A percentile compares a stretch with the other conserved stretches of the same genome.
Evolutionary conservation across 306 rosid genomes (phyloP).

Genomic region (Lupinus albus): DNA sequence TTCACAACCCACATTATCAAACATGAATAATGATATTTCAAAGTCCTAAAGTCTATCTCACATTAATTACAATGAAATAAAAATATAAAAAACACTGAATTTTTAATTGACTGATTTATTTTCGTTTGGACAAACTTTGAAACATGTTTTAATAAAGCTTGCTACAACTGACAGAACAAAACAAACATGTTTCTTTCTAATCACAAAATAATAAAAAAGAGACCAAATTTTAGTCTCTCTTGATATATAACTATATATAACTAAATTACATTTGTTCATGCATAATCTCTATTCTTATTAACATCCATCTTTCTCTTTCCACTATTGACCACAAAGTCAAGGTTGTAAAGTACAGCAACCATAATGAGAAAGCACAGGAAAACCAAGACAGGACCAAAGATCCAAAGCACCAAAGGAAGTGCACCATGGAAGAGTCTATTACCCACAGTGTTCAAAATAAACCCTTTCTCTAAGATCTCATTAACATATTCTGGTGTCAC

Average conservation of each 20-base stretch:
- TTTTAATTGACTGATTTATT: too few species aligned
- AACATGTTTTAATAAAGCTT: too few species aligned
- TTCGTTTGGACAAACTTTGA: too few species aligned
- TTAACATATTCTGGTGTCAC: constrained; percentile 64
- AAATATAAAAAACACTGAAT: too few species aligned
- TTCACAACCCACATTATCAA: not conserved
- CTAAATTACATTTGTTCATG: constrained; percentile 2
- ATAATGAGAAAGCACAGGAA: constrained; percentile 65
- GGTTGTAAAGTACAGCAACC: constrained; percentile 84
- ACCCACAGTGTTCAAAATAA: constrained; percentile 71
- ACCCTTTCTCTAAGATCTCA: constrained; percentile 76
- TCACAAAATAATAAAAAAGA: too few species aligned
- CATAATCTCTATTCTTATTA: constrained; percentile 40
- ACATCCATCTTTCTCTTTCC: constrained; percentile 29
- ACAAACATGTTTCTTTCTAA: not conserved
- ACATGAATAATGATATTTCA: too few species aligned
- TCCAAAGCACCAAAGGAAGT: constrained; percentile 83
- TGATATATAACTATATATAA: not conserved
- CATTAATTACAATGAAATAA: too few species aligned
- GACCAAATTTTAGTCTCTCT: not conserved
- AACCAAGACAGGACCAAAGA: constrained; percentile 89
- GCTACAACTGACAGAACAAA: not conserved
- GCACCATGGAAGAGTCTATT: constrained; percentile 83
- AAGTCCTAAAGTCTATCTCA: too few species aligned
- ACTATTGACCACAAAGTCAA: constrained; percentile 60